Evolutionary conservation across 805 yeast genomes (phyloP).

Genomic region (Saccharomycodes ludwigii): DNA sequence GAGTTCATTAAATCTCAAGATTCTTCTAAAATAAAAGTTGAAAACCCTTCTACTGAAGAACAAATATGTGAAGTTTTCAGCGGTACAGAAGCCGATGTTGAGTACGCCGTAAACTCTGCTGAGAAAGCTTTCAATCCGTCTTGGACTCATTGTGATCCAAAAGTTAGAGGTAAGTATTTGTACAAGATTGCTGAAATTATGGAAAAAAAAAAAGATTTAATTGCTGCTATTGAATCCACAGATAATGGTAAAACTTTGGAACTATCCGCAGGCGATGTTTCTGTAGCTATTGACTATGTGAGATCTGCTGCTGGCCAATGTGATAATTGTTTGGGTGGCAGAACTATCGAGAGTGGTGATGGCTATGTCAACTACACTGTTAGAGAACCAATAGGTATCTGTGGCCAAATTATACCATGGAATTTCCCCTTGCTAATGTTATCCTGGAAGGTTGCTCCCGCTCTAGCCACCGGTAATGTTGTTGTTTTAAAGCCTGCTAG

Average conservation of each 20-base stretch:
- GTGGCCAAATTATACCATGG: constrained; percentile 82
- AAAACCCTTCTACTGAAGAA: constrained; percentile 54
- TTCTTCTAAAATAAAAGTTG: constrained; percentile 42
- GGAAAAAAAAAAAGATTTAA: constrained; percentile 48
- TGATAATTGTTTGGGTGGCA: constrained; percentile 57
- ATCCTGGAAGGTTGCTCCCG: constrained; percentile 73
- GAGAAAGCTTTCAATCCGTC: constrained; percentile 41
- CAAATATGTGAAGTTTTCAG: constrained; percentile 44
- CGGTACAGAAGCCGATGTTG: constrained; percentile 52
- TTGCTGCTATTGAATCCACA: constrained; percentile 57
- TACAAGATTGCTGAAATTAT: constrained; percentile 56
- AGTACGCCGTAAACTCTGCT: constrained; percentile 34
- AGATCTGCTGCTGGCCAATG: constrained; percentile 67
- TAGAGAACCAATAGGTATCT: constrained; percentile 69
- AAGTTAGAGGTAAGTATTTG: constrained; percentile 37
- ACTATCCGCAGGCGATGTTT: constrained; percentile 56
- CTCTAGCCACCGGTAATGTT: constrained; percentile 66
- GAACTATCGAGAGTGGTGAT: constrained; percentile 49
- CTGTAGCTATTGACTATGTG: constrained; percentile 48
- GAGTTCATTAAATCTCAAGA: constrained; percentile 53
- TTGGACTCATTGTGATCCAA: constrained; percentile 54
- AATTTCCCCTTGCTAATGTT: constrained; percentile 74
- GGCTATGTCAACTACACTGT: constrained; percentile 53
- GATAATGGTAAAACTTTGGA: constrained; percentile 70
- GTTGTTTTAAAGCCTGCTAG: constrained; percentile 65